Evolutionary conservation across 2,329 filamentous ascomycete genomes (phyloP), one percentile per base, ranked within the genome.

Genomic region (Thermoascus crustaceus): DNA sequence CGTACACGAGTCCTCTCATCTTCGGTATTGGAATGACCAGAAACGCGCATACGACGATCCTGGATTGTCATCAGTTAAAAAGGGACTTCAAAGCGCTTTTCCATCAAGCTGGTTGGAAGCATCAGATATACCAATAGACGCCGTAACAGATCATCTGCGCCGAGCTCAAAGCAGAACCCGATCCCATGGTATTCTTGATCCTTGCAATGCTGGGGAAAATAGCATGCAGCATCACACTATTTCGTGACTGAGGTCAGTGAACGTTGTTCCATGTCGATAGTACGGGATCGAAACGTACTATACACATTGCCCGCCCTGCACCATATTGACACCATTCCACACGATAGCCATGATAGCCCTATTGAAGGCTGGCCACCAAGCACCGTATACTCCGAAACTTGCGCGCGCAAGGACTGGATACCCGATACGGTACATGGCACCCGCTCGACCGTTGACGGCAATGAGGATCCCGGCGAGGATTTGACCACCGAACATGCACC

Each of bases 291-390:
- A 31, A 31, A 37, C 44, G 30, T 32, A 50, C 48, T 61, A 61
- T 22, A 63, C 38, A 40, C 59, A 62, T 44, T 62, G 55, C 0
- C 50, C 60, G 3, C 60, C 60, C 30, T 60, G 57, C 0, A 59
- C 56, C 0, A 50, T 48, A 29, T 64, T 66, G 2, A 67, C 61
- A 2, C 64, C 64, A 30, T 64, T 65, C 64, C 64, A 69, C 4
- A 69, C 63, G 34, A 66, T 61, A 2, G 64, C 55, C 62, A 68
- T 66, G 9, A 64, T 58, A 5, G 63, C 66, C 11, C 66, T 7
- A 7, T 43, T 43, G 31, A 45, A 36, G 5, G 39, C 41, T 2
- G 63, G 63, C 61, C 63, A 67, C 50, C 55, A 63, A 0, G 61
- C 60, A 22, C 63, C 63, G 34, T 57, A 67, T 3, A 66, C 43